Evolutionary conservation across 2,329 filamentous ascomycete genomes (phyloP), one percentile per base, ranked within the genome.

Genomic region (Onygenales sp.): DNA sequence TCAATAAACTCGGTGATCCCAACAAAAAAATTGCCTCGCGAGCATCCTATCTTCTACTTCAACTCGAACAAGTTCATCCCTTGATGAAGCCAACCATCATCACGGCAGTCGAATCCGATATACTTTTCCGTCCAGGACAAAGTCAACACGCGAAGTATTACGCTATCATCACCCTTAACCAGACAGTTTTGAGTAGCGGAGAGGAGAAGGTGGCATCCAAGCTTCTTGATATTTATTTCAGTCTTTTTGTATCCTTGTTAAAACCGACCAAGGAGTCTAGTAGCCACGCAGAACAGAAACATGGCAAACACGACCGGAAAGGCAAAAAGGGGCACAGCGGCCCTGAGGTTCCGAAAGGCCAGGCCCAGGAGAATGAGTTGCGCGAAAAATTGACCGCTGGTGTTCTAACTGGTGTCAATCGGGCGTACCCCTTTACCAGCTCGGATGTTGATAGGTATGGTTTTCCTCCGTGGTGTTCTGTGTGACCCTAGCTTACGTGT

Each of bases 1-100:
- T 98, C 61, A 97, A 97, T 76, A 98, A 98, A 71, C 81, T 98
- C 31, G 92, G 94, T 62, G 93, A 98, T 66, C 88, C 87, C 44
- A 89, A 95, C 59, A 90, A 90, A 67, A 98, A 97, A 71, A 94
- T 98, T 62, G 86, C 93, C 1, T 98, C 93, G 3, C 83, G 91
- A 56, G 86, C 92, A 2, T 97, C 93, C 0, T 95, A 95, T 69
- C 79, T 97, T 44, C 77, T 98, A n/a, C 77, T 98, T 51, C 93
- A 98, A 66, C 77, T 98, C 6, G 83, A 96, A 64, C 87, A 85
- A 55, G 83, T 85, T 0, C 93, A 98, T 67, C 93, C 93, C 0
- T 79, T 88, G 52, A 98, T 98, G 93, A 97, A 96, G 70, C 77
- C 82, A 13, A 84, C 94, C 51, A 86, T 98, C 59, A 84, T 96